Conservation (phyloP, 2,329 filamentous ascomycete species). For the Aspergillus sp. region DNA sequence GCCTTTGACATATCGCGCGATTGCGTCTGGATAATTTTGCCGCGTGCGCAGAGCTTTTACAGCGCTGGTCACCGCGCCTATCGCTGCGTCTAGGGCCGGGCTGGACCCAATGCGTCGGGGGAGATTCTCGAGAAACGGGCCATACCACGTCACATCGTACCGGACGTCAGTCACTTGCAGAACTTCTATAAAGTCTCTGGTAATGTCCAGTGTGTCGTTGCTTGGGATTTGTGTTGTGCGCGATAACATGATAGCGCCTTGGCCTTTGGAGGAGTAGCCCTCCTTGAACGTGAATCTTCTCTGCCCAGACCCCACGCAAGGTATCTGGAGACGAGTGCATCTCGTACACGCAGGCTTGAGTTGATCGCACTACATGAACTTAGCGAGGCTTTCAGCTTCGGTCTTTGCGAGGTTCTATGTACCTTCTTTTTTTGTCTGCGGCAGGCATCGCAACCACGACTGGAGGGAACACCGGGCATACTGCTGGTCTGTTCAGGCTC, state of each 20-base stretch:
- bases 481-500: background rate
- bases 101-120: conserved; percentile 24
- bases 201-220: conserved; percentile 9
- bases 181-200: conserved; percentile 14
- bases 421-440: conserved; percentile 27
- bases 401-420: background rate
- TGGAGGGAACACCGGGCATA: conserved; percentile 27
- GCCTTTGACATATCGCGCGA: conserved; percentile 21
- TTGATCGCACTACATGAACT: conserved; percentile 25
- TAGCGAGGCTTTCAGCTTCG: background rate
- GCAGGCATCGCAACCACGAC: conserved; percentile 25
- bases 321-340: conserved; percentile 22
- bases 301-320: conserved; percentile 24
- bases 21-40: conserved; percentile 14
- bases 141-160: conserved; percentile 26
- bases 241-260: background rate
- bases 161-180: conserved; percentile 24
- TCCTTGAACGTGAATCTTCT: conserved; percentile 27
- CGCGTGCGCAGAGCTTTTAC: conserved; percentile 20
- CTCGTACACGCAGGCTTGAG: conserved; percentile 24
- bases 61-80: conserved; percentile 19
- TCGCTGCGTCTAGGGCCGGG: conserved; percentile 24
- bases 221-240: background rate
- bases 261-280: background rate
- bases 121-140: conserved; percentile 22